These are phyloP conservation scores for Solanum lycopersicoides DNA, from an alignment of 257 asterid species.

Conservation along the genomic window DNA sequence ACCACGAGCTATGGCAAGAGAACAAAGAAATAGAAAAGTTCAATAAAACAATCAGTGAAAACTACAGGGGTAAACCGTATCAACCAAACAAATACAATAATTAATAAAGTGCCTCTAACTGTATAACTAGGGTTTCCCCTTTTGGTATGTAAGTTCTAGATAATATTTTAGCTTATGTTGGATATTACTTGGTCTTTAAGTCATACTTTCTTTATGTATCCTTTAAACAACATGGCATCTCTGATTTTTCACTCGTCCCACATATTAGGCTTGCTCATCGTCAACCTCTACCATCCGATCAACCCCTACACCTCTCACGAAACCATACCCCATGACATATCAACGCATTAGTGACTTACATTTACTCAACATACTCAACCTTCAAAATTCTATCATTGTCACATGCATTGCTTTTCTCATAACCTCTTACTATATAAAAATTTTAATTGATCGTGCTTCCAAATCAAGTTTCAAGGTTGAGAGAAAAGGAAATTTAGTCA, in stretches of 20 bases:
- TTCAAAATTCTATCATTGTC: neutral
- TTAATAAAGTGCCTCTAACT: neutral
- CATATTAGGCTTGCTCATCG: neutral
- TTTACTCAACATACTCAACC: neutral
- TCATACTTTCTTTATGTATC: neutral
- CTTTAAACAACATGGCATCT: neutral
- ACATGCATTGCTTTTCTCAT: neutral
- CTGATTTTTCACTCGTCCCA: neutral
- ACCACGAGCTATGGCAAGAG: neutral
- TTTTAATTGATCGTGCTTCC: neutral
- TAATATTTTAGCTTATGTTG: neutral
- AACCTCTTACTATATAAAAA: no score
- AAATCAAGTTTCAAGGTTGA: neutral
- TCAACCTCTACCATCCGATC: neutral
- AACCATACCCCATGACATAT: neutral
- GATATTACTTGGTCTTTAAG: neutral
- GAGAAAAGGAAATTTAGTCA: no score
- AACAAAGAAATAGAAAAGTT: neutral
- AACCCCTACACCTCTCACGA: neutral
- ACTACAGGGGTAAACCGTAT: neutral
- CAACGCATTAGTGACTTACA: neutral
- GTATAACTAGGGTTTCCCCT: neutral
- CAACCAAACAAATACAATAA: neutral
- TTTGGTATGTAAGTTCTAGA: neutral
- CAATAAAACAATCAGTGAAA: neutral